Base-by-base conservation (phyloP, 257 asterid genomes). In the Nicotiana attenuata region DNA sequence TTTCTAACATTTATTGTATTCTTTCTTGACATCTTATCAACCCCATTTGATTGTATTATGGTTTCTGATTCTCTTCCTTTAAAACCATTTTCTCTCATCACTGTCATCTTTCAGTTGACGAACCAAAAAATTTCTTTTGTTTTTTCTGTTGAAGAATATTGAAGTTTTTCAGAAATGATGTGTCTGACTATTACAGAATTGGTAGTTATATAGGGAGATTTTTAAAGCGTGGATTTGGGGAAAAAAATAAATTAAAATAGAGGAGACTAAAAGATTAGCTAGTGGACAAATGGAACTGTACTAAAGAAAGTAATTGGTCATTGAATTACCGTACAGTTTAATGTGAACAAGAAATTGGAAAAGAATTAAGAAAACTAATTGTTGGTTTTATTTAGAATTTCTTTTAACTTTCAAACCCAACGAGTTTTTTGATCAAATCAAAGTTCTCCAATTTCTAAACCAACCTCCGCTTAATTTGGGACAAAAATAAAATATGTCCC, bases 1-100 rank as follows among this genome's bases (percentile, higher is more conserved):
- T 84, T 83, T 78, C 81, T 85, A 61, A 92, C 78, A 65, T 87
- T 90, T 33, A 92, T 89, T 1, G 91, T 73, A 78, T 93, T 93
- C 65, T 92, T 93, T 60, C 91, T 71, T 45, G 47, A 76, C 87
- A 85, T 67, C 9, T 83, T 86, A 38, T 84, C 81, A 65, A 84
- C 14, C 61, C 77, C 89, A 63, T 77, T 86, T 15, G 86, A 41
- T 50, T 55, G 82, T 31, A 82, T 64, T 71, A 84, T 80, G 8
- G 82, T 85, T 24, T 81, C 88, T 69, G 89, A 78, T 63, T 84
- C 91, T 35, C 83, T 73, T 81, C 80, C 84, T 53, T 86, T 84
- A 60, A 89, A 79, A 60, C 87, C 84, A 33, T 82, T 31, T 19
- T 84, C 28, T 80, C 88, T 68, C 22, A 87, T 35, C 19, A 68